These are phyloP conservation scores for Aspergillus transmontanensis DNA, from an alignment of 2,329 filamentous ascomycete genomes.

Conservation along the genomic window DNA sequence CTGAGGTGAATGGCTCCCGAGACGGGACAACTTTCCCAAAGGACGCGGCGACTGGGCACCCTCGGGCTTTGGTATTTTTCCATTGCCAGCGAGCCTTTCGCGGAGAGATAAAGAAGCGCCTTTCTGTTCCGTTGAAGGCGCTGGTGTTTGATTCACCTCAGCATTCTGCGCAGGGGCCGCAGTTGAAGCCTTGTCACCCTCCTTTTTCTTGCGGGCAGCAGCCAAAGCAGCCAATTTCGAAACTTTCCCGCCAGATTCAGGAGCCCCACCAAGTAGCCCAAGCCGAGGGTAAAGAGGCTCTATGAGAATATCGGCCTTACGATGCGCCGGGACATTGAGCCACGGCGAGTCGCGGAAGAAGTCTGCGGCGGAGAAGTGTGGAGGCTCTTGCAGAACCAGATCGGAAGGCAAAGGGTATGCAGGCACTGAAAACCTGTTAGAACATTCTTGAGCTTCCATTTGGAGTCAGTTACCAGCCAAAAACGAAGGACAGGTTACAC, in stretches of 20 bases:
- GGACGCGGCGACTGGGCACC: slow-evolving; percentile 24
- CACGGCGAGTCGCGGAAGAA: slow-evolving; percentile 88
- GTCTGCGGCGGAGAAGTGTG: slow-evolving; percentile 51
- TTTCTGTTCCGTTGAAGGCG: slow-evolving; percentile 22
- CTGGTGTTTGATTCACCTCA: slow-evolving; percentile 10
- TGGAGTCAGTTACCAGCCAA: slow-evolving; percentile 33
- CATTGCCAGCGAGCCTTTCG: slow-evolving; percentile 40
- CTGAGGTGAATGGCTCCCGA: slow-evolving; percentile 17
- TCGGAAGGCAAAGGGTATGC: slow-evolving; percentile 29
- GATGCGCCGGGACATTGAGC: slow-evolving; percentile 69
- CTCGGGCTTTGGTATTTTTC: slow-evolving; percentile 31
- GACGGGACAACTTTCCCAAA: slow-evolving; percentile 21
- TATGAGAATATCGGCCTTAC: slow-evolving; percentile 65
- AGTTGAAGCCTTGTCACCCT: slow-evolving; percentile 58
- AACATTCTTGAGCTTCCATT: slow-evolving; percentile 35
- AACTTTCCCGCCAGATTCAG: slow-evolving; percentile 66
- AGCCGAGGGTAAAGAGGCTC: slow-evolving; percentile 61
- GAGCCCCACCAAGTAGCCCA: slow-evolving; percentile 76
- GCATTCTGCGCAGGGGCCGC: slow-evolving; percentile 8
- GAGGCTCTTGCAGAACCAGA: slow-evolving; percentile 26
- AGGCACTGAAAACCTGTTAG: slow-evolving; percentile 42
- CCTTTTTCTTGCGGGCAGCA: slow-evolving; percentile 81
- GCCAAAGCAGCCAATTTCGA: slow-evolving; percentile 92
- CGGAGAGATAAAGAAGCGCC: slow-evolving; percentile 37
- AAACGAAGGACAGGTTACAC: slow-evolving; percentile 17